Evolutionary conservation across 2,329 filamentous ascomycete species (phyloP).

Genomic region (Mycosphaerella arachidis): DNA sequence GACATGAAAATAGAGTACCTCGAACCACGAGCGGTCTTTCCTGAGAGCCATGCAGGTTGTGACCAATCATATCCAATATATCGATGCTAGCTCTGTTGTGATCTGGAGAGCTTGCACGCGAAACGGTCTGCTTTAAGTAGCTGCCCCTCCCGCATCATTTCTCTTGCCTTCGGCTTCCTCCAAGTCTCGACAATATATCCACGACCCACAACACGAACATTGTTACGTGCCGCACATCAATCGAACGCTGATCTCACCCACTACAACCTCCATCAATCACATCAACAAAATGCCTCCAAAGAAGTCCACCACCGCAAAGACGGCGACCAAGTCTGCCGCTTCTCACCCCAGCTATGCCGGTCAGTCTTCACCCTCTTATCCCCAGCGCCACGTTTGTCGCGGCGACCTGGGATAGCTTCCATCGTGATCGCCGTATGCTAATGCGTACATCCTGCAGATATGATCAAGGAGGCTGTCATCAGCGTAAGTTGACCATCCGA

Average conservation of each 20-base stretch:
- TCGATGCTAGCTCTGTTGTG: too few relatives aligned
- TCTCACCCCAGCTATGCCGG: constrained; percentile 64
- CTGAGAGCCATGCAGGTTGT: too few relatives aligned
- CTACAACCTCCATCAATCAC: constrained; percentile 16
- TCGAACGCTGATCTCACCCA: constrained; percentile 14
- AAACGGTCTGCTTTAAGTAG: not conserved
- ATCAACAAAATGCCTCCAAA: constrained; percentile 24
- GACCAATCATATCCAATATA: too few relatives aligned
- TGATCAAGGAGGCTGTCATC: constrained; percentile 69
- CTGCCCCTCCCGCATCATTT: too few relatives aligned
- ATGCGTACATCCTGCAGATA: constrained; percentile 56
- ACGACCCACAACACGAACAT: constrained; percentile 3
- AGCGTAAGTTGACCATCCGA: constrained; percentile 57
- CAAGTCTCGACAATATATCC: not conserved
- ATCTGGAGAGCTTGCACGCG: too few relatives aligned
- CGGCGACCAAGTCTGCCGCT: constrained; percentile 47
- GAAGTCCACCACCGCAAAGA: constrained; percentile 49
- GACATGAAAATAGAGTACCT: not conserved
- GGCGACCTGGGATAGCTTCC: constrained; percentile 8
- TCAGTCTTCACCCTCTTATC: constrained; percentile 43
- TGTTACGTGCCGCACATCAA: constrained; percentile 10
- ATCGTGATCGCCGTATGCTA: constrained; percentile 39
- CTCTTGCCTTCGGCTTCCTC: not conserved
- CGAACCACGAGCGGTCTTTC: not conserved
- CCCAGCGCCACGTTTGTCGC: constrained; percentile 17